These are phyloP conservation scores for Xylariaceae sp. DNA, from an alignment of 2,329 filamentous ascomycete genomes.

Conservation along the genomic window DNA sequence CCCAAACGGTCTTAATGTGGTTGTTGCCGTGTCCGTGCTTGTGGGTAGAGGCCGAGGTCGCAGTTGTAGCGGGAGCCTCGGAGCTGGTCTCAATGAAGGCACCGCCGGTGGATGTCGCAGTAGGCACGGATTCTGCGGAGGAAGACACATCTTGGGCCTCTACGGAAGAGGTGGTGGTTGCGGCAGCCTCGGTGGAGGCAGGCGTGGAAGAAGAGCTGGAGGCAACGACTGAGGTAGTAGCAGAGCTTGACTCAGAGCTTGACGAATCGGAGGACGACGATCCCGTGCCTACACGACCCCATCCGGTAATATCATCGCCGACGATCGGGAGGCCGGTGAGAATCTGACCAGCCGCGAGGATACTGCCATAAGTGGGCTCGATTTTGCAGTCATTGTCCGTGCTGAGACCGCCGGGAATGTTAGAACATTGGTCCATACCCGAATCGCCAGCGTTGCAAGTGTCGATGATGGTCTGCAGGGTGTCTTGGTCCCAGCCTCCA, in stretches of 20 bases:
- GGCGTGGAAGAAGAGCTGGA: conserved; percentile 10
- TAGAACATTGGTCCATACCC: conserved; percentile 61
- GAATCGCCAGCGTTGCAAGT: conserved; percentile 57
- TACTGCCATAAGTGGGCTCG: conserved; percentile 42
- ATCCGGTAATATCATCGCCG: conserved; percentile 49
- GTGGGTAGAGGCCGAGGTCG: conserved; percentile 4
- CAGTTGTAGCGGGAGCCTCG: conserved; percentile 5
- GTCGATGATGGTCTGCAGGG: conserved; percentile 64
- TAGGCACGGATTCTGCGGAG: conserved; percentile 1
- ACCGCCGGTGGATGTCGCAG: background rate
- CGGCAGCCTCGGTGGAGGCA: background rate
- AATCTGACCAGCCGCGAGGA: conserved; percentile 34
- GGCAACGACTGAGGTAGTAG: conserved; percentile 7
- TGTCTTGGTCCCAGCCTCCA: conserved; percentile 64
- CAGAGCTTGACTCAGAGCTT: background rate
- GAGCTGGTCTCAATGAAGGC: background rate
- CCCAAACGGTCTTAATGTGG: conserved; percentile 37
- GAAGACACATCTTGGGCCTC: conserved; percentile 9
- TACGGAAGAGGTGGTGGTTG: conserved; percentile 6
- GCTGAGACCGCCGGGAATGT: conserved; percentile 52
- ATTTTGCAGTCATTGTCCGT: conserved; percentile 48
- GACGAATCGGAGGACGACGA: background rate
- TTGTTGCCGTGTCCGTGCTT: conserved; percentile 18
- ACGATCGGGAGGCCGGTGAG: conserved; percentile 51
- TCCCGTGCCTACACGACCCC: conserved; percentile 38